phyloP scores from a whole-genome alignment of 768 basidiomycete genomes.

The Leucogyrophana mollusca region DNA sequence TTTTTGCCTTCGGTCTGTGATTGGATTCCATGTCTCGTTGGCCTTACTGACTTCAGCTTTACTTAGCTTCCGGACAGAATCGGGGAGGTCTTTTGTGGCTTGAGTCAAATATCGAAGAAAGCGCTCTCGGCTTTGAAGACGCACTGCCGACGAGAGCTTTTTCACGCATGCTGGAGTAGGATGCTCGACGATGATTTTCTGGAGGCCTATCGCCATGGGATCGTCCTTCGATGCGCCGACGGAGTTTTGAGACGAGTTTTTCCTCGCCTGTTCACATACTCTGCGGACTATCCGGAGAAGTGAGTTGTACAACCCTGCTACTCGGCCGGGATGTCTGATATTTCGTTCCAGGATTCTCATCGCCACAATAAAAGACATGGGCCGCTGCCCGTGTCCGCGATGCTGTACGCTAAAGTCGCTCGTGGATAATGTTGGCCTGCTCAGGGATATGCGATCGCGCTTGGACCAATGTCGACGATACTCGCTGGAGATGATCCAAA shows the following conservation, averaged over 20 bases:
- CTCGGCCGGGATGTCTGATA: neutral
- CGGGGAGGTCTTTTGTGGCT: neutral
- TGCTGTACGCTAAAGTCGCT: conserved; percentile 5
- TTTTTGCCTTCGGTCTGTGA: neutral
- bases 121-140: neutral
- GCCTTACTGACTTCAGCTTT: neutral
- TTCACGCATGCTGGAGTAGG: conserved; percentile 16
- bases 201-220: conserved; percentile 16
- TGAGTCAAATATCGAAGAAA: neutral
- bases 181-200: conserved; percentile 22
- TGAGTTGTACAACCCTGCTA: neutral
- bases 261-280: conserved; percentile 18
- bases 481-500: neutral
- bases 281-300: conserved; percentile 21
- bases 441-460: conserved; percentile 1
- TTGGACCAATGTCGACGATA: neutral
- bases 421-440: conserved; percentile 6
- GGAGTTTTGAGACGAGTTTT: conserved; percentile 13
- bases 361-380: conserved; percentile 11
- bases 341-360: conserved; percentile 10
- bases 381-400: conserved; percentile 16
- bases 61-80: conserved; percentile 4
- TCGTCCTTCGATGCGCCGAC: conserved; percentile 14
- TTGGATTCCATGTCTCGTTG: neutral
- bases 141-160: conserved; percentile 16